Percentiles rank a stretch among this genome's conserved stretches.
Conservation (phyloP, 2,329 filamentous ascomycete species). For the Dryadomyces quercus-mongolicae region DNA sequence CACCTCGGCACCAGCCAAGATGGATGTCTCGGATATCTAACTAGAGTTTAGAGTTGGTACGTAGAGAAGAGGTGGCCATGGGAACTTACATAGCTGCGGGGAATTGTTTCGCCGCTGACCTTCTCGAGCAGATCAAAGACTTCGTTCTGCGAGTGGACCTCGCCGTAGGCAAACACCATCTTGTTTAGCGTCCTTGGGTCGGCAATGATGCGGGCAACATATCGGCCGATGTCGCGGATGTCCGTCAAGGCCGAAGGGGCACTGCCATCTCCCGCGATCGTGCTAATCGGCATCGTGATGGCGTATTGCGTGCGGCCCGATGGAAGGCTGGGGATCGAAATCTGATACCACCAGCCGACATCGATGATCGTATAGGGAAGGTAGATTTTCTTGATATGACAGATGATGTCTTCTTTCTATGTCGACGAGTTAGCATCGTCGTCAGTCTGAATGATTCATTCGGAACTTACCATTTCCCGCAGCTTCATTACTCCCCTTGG, state of each 20-base stretch:
- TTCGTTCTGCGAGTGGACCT: constrained; percentile 31
- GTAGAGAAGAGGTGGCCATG: background rate
- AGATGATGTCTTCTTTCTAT: constrained; percentile 39
- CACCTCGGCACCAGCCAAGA: background rate
- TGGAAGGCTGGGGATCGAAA: constrained; percentile 18
- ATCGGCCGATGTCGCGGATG: constrained; percentile 38
- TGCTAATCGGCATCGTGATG: background rate
- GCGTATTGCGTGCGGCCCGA: constrained; percentile 17
- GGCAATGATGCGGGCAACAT: constrained; percentile 35
- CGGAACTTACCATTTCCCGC: background rate
- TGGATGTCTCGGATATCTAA: background rate
- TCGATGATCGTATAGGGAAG: constrained; percentile 46
- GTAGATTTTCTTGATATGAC: constrained; percentile 31
- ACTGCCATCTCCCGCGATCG: constrained; percentile 33
- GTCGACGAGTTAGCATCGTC: background rate
- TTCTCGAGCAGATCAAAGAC: constrained; percentile 33
- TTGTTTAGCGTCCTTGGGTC: constrained; percentile 42
- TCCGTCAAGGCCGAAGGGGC: constrained; percentile 31
- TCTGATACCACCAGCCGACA: constrained; percentile 46
- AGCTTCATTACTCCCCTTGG: constrained; percentile 2
- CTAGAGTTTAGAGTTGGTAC: background rate
- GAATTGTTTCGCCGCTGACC: constrained; percentile 33
- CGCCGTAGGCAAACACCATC: constrained; percentile 34
- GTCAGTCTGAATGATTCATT: background rate
- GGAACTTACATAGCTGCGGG: constrained; percentile 22